Conservation (phyloP, 225 moss, liverwort and hornwort species). For the Pseudisothecium myosuroides region DNA sequence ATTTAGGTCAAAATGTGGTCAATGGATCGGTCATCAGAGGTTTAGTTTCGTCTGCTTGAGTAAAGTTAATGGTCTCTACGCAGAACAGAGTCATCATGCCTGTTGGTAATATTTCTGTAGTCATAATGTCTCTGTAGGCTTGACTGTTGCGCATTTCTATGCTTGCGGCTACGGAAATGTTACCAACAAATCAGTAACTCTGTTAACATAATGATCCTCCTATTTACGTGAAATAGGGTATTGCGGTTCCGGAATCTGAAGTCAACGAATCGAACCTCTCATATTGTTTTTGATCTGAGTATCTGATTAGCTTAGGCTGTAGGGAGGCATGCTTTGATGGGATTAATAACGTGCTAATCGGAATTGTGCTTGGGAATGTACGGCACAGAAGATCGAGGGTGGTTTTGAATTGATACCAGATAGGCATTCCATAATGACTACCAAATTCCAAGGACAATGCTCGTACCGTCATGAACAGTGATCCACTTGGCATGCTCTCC, state of each 20-base stretch:
- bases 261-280: not conserved
- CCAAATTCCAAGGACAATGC: not conserved
- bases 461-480: not conserved
- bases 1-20: not conserved
- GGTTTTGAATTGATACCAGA: not conserved
- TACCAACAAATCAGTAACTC: not conserved
- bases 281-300: not conserved
- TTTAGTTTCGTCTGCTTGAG: not conserved
- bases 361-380: not conserved
- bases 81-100: not conserved
- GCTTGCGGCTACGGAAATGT: not conserved
- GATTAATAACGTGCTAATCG: not conserved
- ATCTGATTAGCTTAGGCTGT: not conserved
- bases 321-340: not conserved
- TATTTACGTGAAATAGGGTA: not conserved
- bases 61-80: not conserved
- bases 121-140: not conserved
- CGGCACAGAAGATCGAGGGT: not conserved
- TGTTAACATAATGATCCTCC: not conserved
- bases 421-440: conserved; percentile 1
- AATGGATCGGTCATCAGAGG: not conserved
- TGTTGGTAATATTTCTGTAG: not conserved
- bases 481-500: conserved; percentile 5
- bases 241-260: not conserved
- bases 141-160: not conserved